Conservation (phyloP, 2,329 filamentous ascomycete genomes). For the Penicillium paneum region DNA sequence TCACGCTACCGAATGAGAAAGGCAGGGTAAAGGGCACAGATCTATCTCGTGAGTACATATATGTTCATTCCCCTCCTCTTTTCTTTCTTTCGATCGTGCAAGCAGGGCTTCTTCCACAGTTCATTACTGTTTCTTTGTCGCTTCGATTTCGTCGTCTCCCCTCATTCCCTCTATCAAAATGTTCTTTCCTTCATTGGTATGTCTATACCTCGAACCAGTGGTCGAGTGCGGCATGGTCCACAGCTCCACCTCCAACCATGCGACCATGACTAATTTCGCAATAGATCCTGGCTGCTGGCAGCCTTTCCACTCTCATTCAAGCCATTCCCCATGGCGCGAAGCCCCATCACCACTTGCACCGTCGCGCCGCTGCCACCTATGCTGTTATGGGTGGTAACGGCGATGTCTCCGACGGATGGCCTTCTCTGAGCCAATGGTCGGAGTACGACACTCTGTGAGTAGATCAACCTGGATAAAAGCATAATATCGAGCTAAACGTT, state of each 20-base stretch:
- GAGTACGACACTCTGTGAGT: slow-evolving; percentile 24
- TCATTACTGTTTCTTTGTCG: slow-evolving; percentile 1
- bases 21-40: slow-evolving; percentile 5
- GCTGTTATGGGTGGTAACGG: slow-evolving; percentile 22
- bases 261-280: not conserved
- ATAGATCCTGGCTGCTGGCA: slow-evolving; percentile 32
- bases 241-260: not conserved
- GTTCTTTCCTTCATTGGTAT: slow-evolving; percentile 13
- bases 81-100: slow-evolving; percentile 7
- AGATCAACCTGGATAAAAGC: slow-evolving; percentile 17
- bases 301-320: slow-evolving; percentile 26
- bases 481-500: slow-evolving; percentile 14
- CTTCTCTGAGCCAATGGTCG: slow-evolving; percentile 20
- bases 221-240: not conserved
- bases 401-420: slow-evolving; percentile 25
- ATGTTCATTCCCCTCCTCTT: not conserved
- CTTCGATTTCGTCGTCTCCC: slow-evolving; percentile 1
- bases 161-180: slow-evolving; percentile 5
- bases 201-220: slow-evolving; percentile 1
- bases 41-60: slow-evolving; percentile 5
- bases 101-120: slow-evolving; percentile 12
- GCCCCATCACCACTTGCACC: slow-evolving; percentile 14
- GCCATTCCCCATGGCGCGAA: slow-evolving; percentile 14
- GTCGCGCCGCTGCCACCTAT: slow-evolving; percentile 17
- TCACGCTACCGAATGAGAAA: slow-evolving; percentile 4